Evolutionary conservation across 768 basidiomycete genomes (phyloP), one percentile per base, ranked within the genome.

Genomic region (Phylloporus sp.): DNA sequence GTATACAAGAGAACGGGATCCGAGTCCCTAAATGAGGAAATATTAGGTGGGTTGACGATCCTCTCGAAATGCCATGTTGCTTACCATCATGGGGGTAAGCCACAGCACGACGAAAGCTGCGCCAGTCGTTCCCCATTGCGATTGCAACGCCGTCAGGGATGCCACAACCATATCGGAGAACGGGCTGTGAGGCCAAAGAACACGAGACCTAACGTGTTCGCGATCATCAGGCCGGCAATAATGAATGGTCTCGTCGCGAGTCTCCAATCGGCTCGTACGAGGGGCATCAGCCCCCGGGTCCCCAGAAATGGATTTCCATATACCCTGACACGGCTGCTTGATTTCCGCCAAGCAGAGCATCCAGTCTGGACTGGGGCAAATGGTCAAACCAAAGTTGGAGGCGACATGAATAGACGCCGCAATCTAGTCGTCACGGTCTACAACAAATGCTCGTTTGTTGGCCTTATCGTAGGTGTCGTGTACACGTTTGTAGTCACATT

Each of bases 401-500:
- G 40, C 35, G 44, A 56, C 34, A 2, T 8, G 36, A 6, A 36
- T 47, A 28, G 57, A 40, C 8, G 23, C 10, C 16, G 44, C 34
- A 11, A 7, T 28, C 13, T 32, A 40, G 5, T 54, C 49, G 11
- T 6, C 5, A 3, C 23, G 10, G 18, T 43, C 23, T 22, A 34
- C 47, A 6, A 29, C 49, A 13, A 51, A 50, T 1, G 16, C 53
- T 12, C 22, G 41, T 49, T 13, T 31, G 5, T 61, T 62, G 2
- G 61, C 58, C 43, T 46, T 56, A 36, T 54, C 1, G 27, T 59
- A 62, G 15, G 52, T 54, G 4, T 56, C 42, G 3, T 50, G 52
- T n/a, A 76, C 60, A 6, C 71, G 67, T 1, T 34, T 28, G 5
- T 64, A 63, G 53, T 75, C 71, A 42, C 72, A 73, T 50, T 75